Conservation (phyloP, 106 monocot genomes). For the Acorus calamus region DNA sequence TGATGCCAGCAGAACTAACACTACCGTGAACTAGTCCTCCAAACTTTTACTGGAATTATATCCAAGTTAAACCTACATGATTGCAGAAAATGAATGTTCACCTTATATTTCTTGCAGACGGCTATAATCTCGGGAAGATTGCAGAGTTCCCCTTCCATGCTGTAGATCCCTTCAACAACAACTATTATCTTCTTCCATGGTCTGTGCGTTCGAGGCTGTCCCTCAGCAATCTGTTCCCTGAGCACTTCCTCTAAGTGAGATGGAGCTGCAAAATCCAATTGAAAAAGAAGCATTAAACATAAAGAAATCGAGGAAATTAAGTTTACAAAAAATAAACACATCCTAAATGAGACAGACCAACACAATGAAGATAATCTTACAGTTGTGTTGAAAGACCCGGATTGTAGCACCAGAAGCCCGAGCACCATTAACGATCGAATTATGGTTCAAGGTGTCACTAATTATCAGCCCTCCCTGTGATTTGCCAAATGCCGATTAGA, state of each 20-base stretch:
- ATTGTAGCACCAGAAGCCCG: conserved; percentile 19
- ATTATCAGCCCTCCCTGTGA: conserved; percentile 22
- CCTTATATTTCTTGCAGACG: conserved; percentile 31
- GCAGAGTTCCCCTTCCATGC: conserved; percentile 31
- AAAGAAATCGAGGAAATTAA: not conserved
- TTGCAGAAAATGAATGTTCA: not conserved
- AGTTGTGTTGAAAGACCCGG: conserved; percentile 20
- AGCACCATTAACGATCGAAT: conserved; percentile 22
- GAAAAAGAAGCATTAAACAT: not conserved
- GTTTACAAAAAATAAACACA: not conserved
- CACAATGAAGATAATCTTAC: not conserved
- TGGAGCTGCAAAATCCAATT: conserved; percentile 7
- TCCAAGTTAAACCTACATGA: not conserved
- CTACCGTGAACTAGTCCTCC: not conserved
- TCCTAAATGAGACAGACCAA: not conserved
- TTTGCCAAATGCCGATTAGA: not conserved
- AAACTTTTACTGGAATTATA: conserved; percentile 1
- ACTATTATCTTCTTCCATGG: conserved; percentile 30
- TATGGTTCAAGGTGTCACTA: conserved; percentile 25
- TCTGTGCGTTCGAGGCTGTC: conserved; percentile 18
- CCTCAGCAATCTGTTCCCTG: conserved; percentile 18
- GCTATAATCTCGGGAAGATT: conserved; percentile 28
- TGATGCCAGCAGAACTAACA: too few species aligned
- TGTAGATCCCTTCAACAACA: conserved; percentile 24
- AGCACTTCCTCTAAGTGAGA: conserved; percentile 20